Base-by-base conservation (phyloP, 345 rosid species). In the Camelina neglecta region DNA sequence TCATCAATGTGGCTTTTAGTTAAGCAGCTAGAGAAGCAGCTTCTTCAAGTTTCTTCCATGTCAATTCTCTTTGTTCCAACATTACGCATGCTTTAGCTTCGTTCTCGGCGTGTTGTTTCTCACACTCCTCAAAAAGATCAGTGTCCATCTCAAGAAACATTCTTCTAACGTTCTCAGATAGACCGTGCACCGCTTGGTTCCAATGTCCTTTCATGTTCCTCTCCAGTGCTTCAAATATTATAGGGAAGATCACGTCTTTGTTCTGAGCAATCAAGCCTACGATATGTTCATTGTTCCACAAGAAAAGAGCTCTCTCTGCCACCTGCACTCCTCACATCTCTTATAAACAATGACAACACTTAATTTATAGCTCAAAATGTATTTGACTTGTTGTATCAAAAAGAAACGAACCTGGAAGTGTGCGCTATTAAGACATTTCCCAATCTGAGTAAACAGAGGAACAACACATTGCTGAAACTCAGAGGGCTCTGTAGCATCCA, bases 231-330 rank as follows among this genome's bases (percentile, higher is more conserved):
- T 84, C 86, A 51, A 85, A 84, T 31, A 86, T 84, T 45, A 86
- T 79, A 3, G 93, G 89, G 36, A 86, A 80, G 42, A 88, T 84
- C 73, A 83, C 79, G 33, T 76, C 77, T 42, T 83, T 72, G 72
- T 86, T 85, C 73, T 85, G 77, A 9, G 84, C 77, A 45, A 88
- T 86, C 74, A 88, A 36, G 45, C 77, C 81, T 67, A 81, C 83
- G 26, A 88, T 78, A 66, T 88, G 89, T 44, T 86, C 90, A 10
- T 84, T 86, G 81, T 86, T 85, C 89, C 90, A 88, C 83, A 86
- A 80, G 83, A 84, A 88, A 41, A 88, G 73, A 35, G 88, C 83
- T 29, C 89, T 80, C 81, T 88, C 90, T n/a, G 89, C 89, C 13
- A 87, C 89, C 91, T 87, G 83, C 78, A 76, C 0, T 36, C 44